A percentile compares a stretch with the other conserved stretches of the same genome.
Evolutionary conservation across 2,329 filamentous ascomycete genomes (phyloP).

Genomic region (Cladophialophora immunda): DNA sequence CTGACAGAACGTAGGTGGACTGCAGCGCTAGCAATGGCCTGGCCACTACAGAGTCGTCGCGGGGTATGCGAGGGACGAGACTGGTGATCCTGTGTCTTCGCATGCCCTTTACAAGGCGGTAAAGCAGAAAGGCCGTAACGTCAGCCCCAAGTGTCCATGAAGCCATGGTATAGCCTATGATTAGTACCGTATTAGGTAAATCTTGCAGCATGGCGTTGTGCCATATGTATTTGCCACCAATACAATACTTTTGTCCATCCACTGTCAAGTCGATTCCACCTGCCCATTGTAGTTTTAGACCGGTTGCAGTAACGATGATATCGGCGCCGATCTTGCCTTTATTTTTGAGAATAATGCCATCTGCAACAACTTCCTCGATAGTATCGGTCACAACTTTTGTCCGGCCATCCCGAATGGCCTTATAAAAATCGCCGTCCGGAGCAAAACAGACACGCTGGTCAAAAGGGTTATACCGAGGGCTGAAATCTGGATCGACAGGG

Average conservation of each 20-base stretch:
- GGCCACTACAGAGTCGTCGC: conserved; percentile 1
- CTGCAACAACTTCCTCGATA: conserved; percentile 59
- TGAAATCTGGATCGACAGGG: conserved; percentile 69
- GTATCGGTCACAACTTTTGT: conserved; percentile 63
- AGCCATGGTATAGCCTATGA: conserved; percentile 54
- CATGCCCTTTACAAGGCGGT: conserved; percentile 46
- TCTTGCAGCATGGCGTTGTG: conserved; percentile 55
- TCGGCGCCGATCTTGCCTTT: conserved; percentile 52
- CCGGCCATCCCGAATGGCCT: conserved; percentile 58
- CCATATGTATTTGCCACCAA: conserved; percentile 51
- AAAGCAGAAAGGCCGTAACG: conserved; percentile 50
- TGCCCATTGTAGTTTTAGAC: conserved; percentile 50
- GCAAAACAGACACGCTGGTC: conserved; percentile 76
- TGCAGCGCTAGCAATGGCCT: conserved; percentile 47
- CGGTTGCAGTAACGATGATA: conserved; percentile 55
- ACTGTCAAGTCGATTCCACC: conserved; percentile 48
- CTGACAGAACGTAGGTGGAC: conserved; percentile 51
- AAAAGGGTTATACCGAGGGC: conserved; percentile 71
- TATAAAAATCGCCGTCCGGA: conserved; percentile 64
- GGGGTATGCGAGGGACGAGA: conserved; percentile 18
- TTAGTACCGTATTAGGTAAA: conserved; percentile 50
- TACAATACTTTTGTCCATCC: conserved; percentile 46
- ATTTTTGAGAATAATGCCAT: conserved; percentile 58
- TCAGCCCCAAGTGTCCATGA: conserved; percentile 57
- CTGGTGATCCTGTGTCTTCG: conserved; percentile 8